Conservation (phyloP, 2,329 filamentous ascomycete species). For the Tolypocladium nubicola region DNA sequence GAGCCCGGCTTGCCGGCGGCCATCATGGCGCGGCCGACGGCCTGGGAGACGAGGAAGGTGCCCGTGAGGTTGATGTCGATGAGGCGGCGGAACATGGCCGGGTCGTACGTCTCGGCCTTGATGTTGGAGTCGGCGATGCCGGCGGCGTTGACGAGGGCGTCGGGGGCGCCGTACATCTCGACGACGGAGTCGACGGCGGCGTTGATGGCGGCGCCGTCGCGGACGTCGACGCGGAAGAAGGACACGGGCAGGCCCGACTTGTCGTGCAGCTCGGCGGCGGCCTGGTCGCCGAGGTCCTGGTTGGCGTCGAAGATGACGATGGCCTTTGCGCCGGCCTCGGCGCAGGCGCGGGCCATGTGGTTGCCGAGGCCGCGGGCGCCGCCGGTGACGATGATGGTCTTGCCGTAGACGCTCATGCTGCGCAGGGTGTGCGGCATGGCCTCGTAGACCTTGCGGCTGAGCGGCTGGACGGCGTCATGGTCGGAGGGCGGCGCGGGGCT, state of each 20-base stretch:
- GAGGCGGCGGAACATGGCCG: slow-evolving; percentile 65
- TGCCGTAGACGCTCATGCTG: slow-evolving; percentile 58
- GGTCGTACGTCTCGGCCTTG: slow-evolving; percentile 67
- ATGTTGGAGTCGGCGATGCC: slow-evolving; percentile 79
- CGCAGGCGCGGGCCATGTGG: slow-evolving; percentile 68
- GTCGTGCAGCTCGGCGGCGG: slow-evolving; percentile 58
- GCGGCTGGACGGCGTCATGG: slow-evolving; percentile 37
- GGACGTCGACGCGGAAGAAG: slow-evolving; percentile 73
- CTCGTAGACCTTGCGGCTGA: slow-evolving; percentile 42
- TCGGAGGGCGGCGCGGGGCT: slow-evolving; percentile 28
- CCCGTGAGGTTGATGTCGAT: slow-evolving; percentile 78
- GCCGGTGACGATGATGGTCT: slow-evolving; percentile 64
- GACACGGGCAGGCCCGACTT: slow-evolving; percentile 63
- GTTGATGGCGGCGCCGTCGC: slow-evolving; percentile 59
- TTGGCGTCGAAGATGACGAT: slow-evolving; percentile 70
- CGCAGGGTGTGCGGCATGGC: slow-evolving; percentile 54
- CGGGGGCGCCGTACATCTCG: slow-evolving; percentile 55
- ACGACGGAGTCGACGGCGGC: slow-evolving; percentile 57
- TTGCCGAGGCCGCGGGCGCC: slow-evolving; percentile 69
- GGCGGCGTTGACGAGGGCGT: slow-evolving; percentile 70
- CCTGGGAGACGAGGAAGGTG: slow-evolving; percentile 66
- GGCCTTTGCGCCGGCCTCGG: slow-evolving; percentile 64
- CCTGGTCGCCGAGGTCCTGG: slow-evolving; percentile 60
- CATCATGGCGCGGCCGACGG: slow-evolving; percentile 66
- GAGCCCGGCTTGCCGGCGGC: slow-evolving; percentile 58